Base-by-base conservation (phyloP, 495 filamentous ascomycete species). In the Achaetomiella virescens region DNA sequence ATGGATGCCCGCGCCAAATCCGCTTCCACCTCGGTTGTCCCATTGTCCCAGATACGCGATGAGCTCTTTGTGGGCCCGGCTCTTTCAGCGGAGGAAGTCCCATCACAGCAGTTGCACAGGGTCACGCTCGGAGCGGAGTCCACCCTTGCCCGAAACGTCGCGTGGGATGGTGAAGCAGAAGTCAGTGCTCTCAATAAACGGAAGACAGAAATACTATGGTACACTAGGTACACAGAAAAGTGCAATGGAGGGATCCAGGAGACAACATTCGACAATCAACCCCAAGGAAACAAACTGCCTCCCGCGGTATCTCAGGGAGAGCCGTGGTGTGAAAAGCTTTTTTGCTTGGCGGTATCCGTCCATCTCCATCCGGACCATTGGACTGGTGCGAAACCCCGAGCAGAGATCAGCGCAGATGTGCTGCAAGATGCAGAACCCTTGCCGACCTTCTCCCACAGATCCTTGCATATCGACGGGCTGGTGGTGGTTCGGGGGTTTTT, bases 401-500 rank as follows among this genome's bases (percentile, higher is more conserved):
- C n/a, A 31, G 27, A 4, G 41, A 11, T 21, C 43, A 46, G 27
- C 46, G 46, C 46, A 48, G 27, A 12, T 11, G 10, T 48, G 46
- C 46, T 48, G 29, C 29, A 27, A 15, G 22, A 22, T 48, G 10
- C n/a, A 29, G 12, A 27, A 6, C 4, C 25, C 2, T 35, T 21
- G 29, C 12, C n/a, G 27, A 21, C 33, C 35, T 29, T 17, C 22
- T 27, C 9, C 33, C 33, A 21, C 52, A 9, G 22, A n/a, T 35
- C 27, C 46, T 33, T 42, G 38, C 44, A 14, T 4, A 31, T 55
- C 45, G 62, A 60, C 63, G 63, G 58, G 52, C 61, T 53, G 55
- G 37, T 55, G 55, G 49, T 50, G 50, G 59, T 56, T 62, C 64
- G 59, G 52, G 54, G 57, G 22, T 57, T 62, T 55, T 20, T 54